Evolutionary conservation across 345 rosid species (phyloP), one percentile per base, ranked within the genome.

Genomic region (Combretum micranthum): DNA sequence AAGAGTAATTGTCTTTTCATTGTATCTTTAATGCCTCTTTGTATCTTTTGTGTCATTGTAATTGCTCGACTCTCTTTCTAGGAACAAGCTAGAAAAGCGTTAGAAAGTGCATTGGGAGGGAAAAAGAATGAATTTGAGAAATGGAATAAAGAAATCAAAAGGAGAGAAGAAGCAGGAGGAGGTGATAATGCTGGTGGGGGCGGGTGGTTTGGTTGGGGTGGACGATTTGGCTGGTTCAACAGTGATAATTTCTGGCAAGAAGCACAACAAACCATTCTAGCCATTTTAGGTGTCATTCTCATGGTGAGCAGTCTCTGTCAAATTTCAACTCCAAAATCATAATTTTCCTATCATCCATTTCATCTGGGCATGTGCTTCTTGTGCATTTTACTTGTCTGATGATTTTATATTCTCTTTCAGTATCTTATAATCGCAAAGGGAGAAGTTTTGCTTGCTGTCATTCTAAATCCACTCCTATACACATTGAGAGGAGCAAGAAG

Each of bases 61-160:
- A 62, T 53, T 46, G 11, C 48, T 1, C 62, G 18, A 60, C 13
- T 52, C 12, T 53, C 60, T 43, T 57, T 62, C 64, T 72, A 90
- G 96, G 96, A 91, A 16, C 88, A 80, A 83, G 98, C 96, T 60
- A 83, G 75, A 62, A 88, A 81, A 70, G 84, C 98, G 37, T 71
- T 91, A 69, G 98, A 91, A 65, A 78, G 74, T 47, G 98, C 98
- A 12, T 85, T 91, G 45, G 98, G 90, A 16, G 98, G 88, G 52
- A 88, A 88, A 87, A 88, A 84, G 62, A 72, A 57, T 59, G 98
- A 91, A 65, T 86, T 81, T 49, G 88, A 86, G 64, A 83, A 78
- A 75, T 91, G 98, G 90, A 71, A 81, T 72, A 68, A 78, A 73
- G 96, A 91, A 81, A 88, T 88, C 53, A 78, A 84, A 79, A 88